Evolutionary conservation across 257 asterid species (phyloP).

Genomic region (Apocynum venetum): DNA sequence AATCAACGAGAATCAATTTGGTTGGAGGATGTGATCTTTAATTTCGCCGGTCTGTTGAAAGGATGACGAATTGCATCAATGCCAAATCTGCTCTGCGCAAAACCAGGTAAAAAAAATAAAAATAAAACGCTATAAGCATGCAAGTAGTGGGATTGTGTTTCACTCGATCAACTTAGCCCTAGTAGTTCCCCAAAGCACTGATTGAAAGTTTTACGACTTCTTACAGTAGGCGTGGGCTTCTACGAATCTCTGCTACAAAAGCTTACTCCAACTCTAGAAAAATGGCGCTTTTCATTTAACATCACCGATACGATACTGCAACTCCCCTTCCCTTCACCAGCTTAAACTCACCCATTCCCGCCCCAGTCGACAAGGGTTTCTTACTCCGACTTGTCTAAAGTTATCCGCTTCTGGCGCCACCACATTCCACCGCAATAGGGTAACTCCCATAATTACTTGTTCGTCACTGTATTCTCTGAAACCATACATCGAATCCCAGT

Average conservation of each 20-base stretch:
- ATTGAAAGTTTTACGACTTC: neutral
- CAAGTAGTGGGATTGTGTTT: too few species aligned
- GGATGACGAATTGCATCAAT: too few species aligned
- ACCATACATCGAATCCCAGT: conserved; percentile 67
- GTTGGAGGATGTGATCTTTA: too few species aligned
- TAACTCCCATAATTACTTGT: conserved; percentile 23
- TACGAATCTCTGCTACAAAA: neutral
- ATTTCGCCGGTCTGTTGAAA: too few species aligned
- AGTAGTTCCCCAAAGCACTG: neutral
- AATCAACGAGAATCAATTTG: too few species aligned
- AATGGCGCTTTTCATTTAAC: conserved; percentile 5
- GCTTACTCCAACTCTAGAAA: neutral
- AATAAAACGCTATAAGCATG: too few species aligned
- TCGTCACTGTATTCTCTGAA: conserved; percentile 38
- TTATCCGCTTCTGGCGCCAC: conserved; percentile 25
- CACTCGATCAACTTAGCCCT: neutral
- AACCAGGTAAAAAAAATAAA: too few species aligned
- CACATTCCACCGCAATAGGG: conserved; percentile 11
- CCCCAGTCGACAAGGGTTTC: neutral
- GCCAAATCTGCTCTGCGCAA: too few species aligned
- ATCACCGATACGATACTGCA: neutral
- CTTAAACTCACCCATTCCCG: neutral
- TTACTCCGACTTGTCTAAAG: neutral
- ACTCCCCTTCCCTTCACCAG: conserved; percentile 10
- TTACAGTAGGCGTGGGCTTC: neutral